phyloP scores from a whole-genome alignment of 306 rosid genomes.

The Dryas octopetala region DNA sequence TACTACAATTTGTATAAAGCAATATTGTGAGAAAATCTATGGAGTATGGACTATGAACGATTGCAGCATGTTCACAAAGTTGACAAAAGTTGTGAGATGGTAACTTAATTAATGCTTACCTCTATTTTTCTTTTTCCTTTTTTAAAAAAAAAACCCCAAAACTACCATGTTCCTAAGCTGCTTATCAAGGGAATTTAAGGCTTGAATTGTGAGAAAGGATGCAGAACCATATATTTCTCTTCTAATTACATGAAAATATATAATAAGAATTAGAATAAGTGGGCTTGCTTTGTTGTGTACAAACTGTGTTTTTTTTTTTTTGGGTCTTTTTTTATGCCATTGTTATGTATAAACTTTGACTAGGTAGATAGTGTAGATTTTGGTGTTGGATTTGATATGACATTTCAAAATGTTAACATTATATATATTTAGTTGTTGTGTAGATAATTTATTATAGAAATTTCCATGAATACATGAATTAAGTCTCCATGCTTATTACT shows the following conservation, averaged over 20 bases:
- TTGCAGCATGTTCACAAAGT: too few species aligned
- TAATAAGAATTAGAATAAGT: not conserved
- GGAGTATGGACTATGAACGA: too few species aligned
- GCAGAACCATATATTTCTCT: not conserved
- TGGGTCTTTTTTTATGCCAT: not conserved
- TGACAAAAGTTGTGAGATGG: too few species aligned
- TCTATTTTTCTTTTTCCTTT: too few species aligned
- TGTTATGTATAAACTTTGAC: not conserved
- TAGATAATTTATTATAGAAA: too few species aligned
- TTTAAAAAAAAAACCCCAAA: too few species aligned
- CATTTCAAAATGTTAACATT: not conserved
- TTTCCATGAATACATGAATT: not conserved
- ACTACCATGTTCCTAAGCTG: too few species aligned
- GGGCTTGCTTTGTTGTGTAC: not conserved
- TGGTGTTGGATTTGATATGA: not conserved
- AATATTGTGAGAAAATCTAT: too few species aligned
- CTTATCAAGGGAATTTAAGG: too few species aligned
- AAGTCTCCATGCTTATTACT: not conserved
- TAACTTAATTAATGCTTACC: too few species aligned
- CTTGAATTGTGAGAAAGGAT: not conserved
- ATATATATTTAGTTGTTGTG: not conserved
- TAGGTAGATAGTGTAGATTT: not conserved
- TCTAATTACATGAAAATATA: not conserved
- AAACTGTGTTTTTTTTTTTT: too few species aligned
- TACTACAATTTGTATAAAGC: too few species aligned